Base-by-base conservation (phyloP, 345 rosid species). In the Schrenkiella parvula region DNA sequence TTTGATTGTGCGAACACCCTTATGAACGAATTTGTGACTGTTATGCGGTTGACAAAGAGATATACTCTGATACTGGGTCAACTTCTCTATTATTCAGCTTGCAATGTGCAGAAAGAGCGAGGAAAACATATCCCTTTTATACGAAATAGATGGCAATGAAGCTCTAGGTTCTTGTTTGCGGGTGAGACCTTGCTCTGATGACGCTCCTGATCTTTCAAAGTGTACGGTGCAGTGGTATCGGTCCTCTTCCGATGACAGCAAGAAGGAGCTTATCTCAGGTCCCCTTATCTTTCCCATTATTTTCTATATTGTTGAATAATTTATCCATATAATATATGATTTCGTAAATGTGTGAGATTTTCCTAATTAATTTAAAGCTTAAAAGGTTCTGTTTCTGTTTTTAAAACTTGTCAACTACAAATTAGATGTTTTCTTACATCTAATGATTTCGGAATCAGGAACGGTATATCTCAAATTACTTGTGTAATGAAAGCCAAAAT, bases 261-360 rank as follows among this genome's bases (percentile, higher is more conserved):
- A 89, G 79, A 91, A 74, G 79, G 93, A 88, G 72, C 86, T 80
- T 67, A 91, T 95, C 80, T 92, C 99, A 83, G 99, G 99, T 95
- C 70, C 39, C 23, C 13, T 53, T 19, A 19, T 18, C 62, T 46
- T 63, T 54, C 22, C 0, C 42, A 14, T 25, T 28, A n/a, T 12
- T 54, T 75, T 14, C 29, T 14, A 34, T 10, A 29, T 54, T 53
- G 54, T 41, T 32, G 41, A 3, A 13, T 38, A 23, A 43, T 19
- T 35, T 34, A 47, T 73, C 43, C 44, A 14, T 48, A 14, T 46
- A 14, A 9, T n/a, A 31, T 21, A 63, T 71, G n/a, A 26, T 62
- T 52, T 3, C 34, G 39, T 58, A 25, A 35, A 18, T 5, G 19
- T 25, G 26, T 34, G 35, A 35, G 32, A 5, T 13, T 28, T 47